A percentile compares a stretch with the other conserved stretches of the same genome.
phyloP scores from a whole-genome alignment of 768 basidiomycete genomes.

The Amanita muscaria region DNA sequence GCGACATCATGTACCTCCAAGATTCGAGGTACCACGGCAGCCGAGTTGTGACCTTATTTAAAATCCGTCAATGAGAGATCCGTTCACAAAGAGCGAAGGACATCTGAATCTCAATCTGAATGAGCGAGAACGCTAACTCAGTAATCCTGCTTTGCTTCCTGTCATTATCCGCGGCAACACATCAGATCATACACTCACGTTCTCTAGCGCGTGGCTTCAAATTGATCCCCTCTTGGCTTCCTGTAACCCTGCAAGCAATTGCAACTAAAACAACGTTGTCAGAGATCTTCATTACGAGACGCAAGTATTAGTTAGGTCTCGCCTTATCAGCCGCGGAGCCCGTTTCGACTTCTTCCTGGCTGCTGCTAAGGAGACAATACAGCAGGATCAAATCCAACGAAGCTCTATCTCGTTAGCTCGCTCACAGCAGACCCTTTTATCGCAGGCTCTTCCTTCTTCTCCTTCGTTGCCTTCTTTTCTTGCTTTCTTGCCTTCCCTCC shows the following conservation, averaged over 20 bases:
- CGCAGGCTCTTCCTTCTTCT: conserved; percentile 12
- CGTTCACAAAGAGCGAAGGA: too few species aligned
- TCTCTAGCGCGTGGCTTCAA: conserved; percentile 60
- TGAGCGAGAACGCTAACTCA: too few species aligned
- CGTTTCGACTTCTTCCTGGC: conserved; percentile 22
- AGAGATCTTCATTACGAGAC: not conserved
- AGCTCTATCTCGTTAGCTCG: conserved; percentile 21
- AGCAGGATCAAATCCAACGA: conserved; percentile 77
- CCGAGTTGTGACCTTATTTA: too few species aligned
- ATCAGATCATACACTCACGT: conserved; percentile 54
- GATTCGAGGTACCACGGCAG: too few species aligned
- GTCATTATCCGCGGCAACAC: conserved; percentile 34
- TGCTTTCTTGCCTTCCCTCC: too few species aligned
- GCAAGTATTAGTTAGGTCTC: conserved; percentile 9
- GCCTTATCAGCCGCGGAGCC: conserved; percentile 51
- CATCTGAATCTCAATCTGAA: too few species aligned
- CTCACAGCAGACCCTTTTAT: conserved; percentile 11
- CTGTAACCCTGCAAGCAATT: conserved; percentile 45
- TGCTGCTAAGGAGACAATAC: conserved; percentile 25
- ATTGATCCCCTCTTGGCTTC: conserved; percentile 32
- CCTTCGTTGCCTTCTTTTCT: too few species aligned
- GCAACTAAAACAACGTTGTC: conserved; percentile 36
- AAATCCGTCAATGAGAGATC: too few species aligned
- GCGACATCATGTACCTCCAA: too few species aligned
- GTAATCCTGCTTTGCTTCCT: too few species aligned